Percentiles rank a stretch among this genome's conserved stretches.
phyloP scores from a whole-genome alignment of 495 filamentous ascomycete species.

The Pyronema domesticum region DNA sequence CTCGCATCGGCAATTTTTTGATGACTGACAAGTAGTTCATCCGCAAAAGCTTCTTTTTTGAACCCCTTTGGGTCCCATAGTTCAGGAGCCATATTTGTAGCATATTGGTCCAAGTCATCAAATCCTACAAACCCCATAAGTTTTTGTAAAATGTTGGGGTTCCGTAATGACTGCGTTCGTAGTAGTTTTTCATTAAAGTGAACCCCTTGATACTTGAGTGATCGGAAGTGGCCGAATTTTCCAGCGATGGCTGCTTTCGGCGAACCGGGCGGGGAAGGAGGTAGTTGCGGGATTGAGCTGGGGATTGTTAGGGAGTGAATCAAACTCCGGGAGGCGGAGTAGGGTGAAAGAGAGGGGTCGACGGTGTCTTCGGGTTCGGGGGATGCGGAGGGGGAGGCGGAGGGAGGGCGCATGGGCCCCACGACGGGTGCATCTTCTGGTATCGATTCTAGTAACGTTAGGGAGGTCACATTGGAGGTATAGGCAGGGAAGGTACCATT shows the following conservation, averaged over 20 bases:
- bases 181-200: conserved; percentile 83
- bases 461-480: not conserved
- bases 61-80: conserved; percentile 51
- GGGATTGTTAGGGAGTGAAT: conserved; percentile 74
- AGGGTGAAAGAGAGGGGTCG: conserved; percentile 43
- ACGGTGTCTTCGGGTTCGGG: not conserved
- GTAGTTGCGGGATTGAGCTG: conserved; percentile 45
- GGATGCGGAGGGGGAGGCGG: not conserved
- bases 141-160: conserved; percentile 63
- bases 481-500: not conserved
- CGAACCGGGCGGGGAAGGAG: conserved; percentile 64
- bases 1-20: conserved; percentile 39
- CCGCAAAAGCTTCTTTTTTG: conserved; percentile 55
- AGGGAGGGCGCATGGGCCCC: conserved; percentile 16
- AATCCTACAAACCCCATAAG: conserved; percentile 69
- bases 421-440: conserved; percentile 10
- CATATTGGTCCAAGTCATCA: conserved; percentile 49
- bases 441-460: not conserved
- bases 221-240: conserved; percentile 71
- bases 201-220: conserved; percentile 63
- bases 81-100: conserved; percentile 47
- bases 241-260: conserved; percentile 35
- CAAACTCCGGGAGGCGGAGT: conserved; percentile 44
- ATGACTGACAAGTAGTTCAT: conserved; percentile 49
- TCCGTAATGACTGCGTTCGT: conserved; percentile 50